Conservation (phyloP, 306 rosid species). For the Cucurbita argyrosperma region DNA sequence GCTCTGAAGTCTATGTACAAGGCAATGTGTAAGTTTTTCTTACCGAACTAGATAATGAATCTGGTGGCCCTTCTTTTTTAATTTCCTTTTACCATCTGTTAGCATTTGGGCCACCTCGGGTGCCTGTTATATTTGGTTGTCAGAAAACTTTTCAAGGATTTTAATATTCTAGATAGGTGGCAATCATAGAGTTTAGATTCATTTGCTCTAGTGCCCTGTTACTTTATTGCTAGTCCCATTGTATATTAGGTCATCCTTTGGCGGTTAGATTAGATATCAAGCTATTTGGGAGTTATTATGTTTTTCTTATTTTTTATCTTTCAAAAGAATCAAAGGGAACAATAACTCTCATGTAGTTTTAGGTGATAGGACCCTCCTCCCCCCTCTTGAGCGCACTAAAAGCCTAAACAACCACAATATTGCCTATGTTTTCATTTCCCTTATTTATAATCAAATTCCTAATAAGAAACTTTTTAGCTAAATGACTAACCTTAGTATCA, state of each 20-base stretch:
- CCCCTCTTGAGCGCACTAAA: neutral
- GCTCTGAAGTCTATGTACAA: constrained; percentile 83
- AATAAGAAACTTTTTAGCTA: no score
- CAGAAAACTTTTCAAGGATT: neutral
- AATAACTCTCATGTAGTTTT: neutral
- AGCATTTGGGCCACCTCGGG: neutral
- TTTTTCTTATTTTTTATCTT: neutral
- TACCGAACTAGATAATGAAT: neutral
- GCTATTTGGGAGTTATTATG: neutral
- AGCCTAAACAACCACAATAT: neutral
- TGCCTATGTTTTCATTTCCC: neutral
- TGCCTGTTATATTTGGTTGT: neutral
- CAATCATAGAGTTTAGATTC: neutral
- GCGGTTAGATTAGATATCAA: neutral
- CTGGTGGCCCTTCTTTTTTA: neutral
- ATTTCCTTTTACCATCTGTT: neutral
- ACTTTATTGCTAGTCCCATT: neutral
- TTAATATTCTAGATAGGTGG: neutral
- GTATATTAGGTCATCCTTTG: neutral
- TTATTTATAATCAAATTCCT: no score
- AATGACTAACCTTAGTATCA: no score
- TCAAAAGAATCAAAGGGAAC: neutral
- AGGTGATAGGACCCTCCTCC: neutral
- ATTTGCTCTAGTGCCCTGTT: neutral
- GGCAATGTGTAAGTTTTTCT: constrained; percentile 75